phyloP scores from a whole-genome alignment of 2,329 filamentous ascomycete species.

The Pyricularia sp. region DNA sequence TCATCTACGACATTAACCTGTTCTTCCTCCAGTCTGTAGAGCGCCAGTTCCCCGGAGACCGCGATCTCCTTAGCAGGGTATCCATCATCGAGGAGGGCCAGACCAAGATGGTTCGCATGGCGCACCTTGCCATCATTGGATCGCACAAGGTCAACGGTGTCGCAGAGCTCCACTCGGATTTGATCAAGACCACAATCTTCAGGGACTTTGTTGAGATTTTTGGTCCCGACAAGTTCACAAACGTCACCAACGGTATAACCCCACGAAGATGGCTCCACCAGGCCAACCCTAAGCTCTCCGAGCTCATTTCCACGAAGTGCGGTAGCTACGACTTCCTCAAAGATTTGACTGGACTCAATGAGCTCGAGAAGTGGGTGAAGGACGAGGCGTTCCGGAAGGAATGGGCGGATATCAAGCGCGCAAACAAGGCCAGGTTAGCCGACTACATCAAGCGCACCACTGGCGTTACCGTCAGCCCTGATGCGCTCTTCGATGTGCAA shows the following conservation, averaged over 20 bases:
- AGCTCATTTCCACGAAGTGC: slow-evolving; percentile 81
- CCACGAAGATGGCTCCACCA: slow-evolving; percentile 94
- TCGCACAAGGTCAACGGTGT: slow-evolving; percentile 99
- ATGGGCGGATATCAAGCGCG: slow-evolving; percentile 93
- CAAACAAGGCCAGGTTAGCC: slow-evolving; percentile 86
- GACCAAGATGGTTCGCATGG: slow-evolving; percentile 98
- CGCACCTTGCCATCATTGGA: slow-evolving; percentile 83
- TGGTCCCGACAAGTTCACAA: slow-evolving; percentile 93
- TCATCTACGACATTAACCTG: slow-evolving; percentile 97
- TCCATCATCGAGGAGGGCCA: slow-evolving; percentile 96
- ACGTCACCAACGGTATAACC: slow-evolving; percentile 96
- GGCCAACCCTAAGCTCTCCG: slow-evolving; percentile 84
- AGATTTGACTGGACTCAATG: slow-evolving; percentile 74
- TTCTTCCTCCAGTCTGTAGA: slow-evolving; percentile 87
- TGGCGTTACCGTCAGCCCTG: slow-evolving; percentile 71
- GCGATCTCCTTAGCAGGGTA: slow-evolving; percentile 73
- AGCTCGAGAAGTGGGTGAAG: slow-evolving; percentile 70
- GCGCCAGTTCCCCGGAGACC: slow-evolving; percentile 76
- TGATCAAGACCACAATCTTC: slow-evolving; percentile 99
- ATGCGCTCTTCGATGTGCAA: slow-evolving; percentile 87
- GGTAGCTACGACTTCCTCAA: slow-evolving; percentile 77
- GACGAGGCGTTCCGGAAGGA: slow-evolving; percentile 87
- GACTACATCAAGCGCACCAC: slow-evolving; percentile 79
- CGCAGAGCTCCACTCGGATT: slow-evolving; percentile 89
- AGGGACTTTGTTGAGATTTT: slow-evolving; percentile 96